These are phyloP conservation scores for Fusarium circinatum DNA, from an alignment of 2,329 filamentous ascomycete genomes.

Conservation along the genomic window DNA sequence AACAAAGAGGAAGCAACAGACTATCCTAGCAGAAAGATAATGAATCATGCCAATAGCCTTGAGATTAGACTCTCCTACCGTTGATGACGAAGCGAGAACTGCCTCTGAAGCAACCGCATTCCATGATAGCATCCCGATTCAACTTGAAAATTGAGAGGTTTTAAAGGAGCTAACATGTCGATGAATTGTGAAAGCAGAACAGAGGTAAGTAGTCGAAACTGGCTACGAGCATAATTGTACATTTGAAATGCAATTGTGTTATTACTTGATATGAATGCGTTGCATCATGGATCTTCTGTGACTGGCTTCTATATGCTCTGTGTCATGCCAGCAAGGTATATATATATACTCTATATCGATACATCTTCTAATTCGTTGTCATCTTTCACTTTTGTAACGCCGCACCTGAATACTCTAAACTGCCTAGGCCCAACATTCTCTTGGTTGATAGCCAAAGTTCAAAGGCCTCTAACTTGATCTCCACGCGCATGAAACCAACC, in stretches of 20 bases:
- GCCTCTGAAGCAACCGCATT: not conserved
- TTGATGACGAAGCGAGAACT: not conserved
- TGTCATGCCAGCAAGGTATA: constrained; percentile 12
- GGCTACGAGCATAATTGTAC: not conserved
- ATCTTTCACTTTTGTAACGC: constrained; percentile 35
- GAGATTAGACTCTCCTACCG: not conserved
- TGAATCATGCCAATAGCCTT: not conserved
- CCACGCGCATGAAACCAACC: constrained; percentile 67
- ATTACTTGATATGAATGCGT: not conserved
- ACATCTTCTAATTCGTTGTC: constrained; percentile 28
- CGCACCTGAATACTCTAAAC: constrained; percentile 42
- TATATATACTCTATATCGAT: constrained; percentile 40
- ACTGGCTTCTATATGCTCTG: constrained; percentile 13
- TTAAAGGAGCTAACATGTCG: not conserved
- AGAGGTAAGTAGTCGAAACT: not conserved
- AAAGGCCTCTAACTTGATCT: constrained; percentile 71
- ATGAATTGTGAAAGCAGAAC: not conserved
- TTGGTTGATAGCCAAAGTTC: constrained; percentile 69
- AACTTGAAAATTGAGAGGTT: not conserved
- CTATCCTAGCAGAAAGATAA: not conserved
- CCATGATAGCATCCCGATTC: not conserved
- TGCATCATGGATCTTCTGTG: not conserved
- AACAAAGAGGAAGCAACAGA: not conserved
- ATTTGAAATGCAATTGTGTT: not conserved
- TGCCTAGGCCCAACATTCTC: constrained; percentile 54